These are phyloP conservation scores for Dothideomycetes sp. DNA, from an alignment of 2,329 filamentous ascomycete genomes.

Conservation along the genomic window DNA sequence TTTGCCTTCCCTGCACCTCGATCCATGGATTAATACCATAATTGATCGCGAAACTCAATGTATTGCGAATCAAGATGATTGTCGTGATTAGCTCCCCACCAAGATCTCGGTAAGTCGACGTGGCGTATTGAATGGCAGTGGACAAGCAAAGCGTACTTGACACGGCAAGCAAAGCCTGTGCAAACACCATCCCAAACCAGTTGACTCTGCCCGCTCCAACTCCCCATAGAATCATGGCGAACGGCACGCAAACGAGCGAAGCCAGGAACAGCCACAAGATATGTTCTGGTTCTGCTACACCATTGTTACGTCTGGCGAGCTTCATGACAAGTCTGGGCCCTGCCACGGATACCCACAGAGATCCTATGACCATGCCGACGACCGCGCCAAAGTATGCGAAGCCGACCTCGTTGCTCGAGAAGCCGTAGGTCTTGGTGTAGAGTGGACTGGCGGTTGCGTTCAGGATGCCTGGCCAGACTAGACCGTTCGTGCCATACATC, in stretches of 20 bases:
- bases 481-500: conserved; percentile 9
- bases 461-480: conserved; percentile 10
- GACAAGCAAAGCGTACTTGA: conserved; percentile 7
- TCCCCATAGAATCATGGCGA: conserved; percentile 6
- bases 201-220: conserved; percentile 1
- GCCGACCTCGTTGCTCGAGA: conserved; percentile 22
- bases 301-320: conserved; percentile 30
- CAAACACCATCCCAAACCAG: conserved; percentile 16
- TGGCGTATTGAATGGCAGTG: conserved; percentile 6
- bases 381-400: conserved; percentile 21
- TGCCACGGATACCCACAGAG: conserved; percentile 26
- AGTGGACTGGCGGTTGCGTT: conserved; percentile 9
- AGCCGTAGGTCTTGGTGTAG: conserved; percentile 22
- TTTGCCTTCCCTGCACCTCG: conserved; percentile 28
- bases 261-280: conserved; percentile 28
- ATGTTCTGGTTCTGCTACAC: conserved; percentile 30
- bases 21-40: conserved; percentile 38
- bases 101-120: conserved; percentile 19
- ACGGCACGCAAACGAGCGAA: conserved; percentile 4
- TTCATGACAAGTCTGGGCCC: conserved; percentile 17
- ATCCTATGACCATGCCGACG: conserved; percentile 15
- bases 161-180: conserved; percentile 19
- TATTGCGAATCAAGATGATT: conserved; percentile 37
- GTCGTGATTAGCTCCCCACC: conserved; percentile 34
- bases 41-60: conserved; percentile 36